Base-by-base conservation (phyloP, 78 protist genomes). In the Tieghemostelium lacteum region DNA sequence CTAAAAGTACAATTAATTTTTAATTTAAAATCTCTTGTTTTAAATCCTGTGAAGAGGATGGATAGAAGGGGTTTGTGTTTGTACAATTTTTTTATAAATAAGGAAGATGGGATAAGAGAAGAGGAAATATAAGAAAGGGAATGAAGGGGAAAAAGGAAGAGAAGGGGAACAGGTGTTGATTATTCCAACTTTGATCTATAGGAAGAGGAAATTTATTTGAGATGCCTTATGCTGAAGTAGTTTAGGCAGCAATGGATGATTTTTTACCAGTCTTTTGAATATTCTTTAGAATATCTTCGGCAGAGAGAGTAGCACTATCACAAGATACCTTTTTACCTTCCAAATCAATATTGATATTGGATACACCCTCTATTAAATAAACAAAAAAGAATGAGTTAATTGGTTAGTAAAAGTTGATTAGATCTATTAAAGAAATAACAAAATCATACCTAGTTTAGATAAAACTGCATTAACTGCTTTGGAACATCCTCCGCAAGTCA, bases 401-500 rank as follows among this genome's bases (percentile, higher is more conserved):
- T 28, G 29, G 3, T 28, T 55, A 20, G 22, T 55, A 6, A 6
- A 19, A 20, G 61, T 7, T 55, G 10, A 19, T 55, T 55, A 19
- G 7, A 20, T 19, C 7, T 28, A 61, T 61, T 61, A 29, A 29
- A 19, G 52, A 19, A 19, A 1, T 36, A 36, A n/a, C n/a, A n/a
- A n/a, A n/a, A n/a, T n/a, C 24, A 17, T 74, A 74, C 85, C 85
- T 17, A 78, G 36, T 58, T 88, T 73, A 22, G 62, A 61, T 10
- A 88, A 65, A 12, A 75, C 74, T 19, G 86, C 77, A 67, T 63
- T 71, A 0, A 88, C 86, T 17, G 93, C 93, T 62, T 73, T 75
- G 49, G 73, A 63, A 65, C 93, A 88, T 39, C 93, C 93, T 29
- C 93, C 93, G 34, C 93, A 88, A 19, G 86, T 66, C 93, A 88